Percentiles rank a stretch among this genome's conserved stretches.
Conservation (phyloP, 768 basidiomycete genomes). For the Tephrocybe sp. region DNA sequence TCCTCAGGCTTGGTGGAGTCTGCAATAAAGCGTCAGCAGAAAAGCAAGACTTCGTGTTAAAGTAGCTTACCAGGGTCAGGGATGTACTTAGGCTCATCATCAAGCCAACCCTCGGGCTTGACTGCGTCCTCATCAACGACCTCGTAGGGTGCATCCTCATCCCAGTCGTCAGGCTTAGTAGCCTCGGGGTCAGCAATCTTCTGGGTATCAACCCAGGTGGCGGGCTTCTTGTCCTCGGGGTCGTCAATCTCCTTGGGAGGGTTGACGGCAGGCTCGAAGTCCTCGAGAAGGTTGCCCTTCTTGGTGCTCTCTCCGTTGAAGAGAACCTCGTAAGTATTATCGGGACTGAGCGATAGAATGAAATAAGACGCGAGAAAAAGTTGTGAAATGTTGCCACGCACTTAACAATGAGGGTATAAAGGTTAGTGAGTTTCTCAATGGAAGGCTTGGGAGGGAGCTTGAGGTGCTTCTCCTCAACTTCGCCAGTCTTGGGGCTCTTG, state of each 20-base stretch:
- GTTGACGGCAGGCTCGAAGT: slow-evolving; percentile 93
- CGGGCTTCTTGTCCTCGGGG: slow-evolving; percentile 86
- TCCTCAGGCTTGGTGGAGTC: slow-evolving; percentile 96
- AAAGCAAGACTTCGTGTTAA: background rate
- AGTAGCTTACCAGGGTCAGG: slow-evolving; percentile 75
- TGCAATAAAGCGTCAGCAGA: slow-evolving; percentile 17
- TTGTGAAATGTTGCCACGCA: slow-evolving; percentile 35
- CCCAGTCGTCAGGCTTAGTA: slow-evolving; percentile 95
- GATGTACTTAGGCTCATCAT: slow-evolving; percentile 74
- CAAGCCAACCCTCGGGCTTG: slow-evolving; percentile 96
- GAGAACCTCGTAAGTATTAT: slow-evolving; percentile 91
- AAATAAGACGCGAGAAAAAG: background rate
- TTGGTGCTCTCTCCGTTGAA: slow-evolving; percentile 85
- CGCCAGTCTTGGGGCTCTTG: slow-evolving; percentile 89
- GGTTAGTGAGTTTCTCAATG: slow-evolving; percentile 87
- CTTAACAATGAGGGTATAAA: slow-evolving; percentile 94
- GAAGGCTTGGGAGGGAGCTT: slow-evolving; percentile 74
- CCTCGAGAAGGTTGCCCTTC: slow-evolving; percentile 83
- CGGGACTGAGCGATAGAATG: slow-evolving; percentile 50
- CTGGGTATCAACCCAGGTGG: slow-evolving; percentile 88
- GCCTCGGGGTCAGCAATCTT: slow-evolving; percentile 85
- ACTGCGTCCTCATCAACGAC: slow-evolving; percentile 83
- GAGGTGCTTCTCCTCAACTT: slow-evolving; percentile 97
- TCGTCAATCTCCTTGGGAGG: slow-evolving; percentile 93
- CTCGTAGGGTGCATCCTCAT: slow-evolving; percentile 93